These are phyloP conservation scores for Funneliformis mosseae DNA, from an alignment of 192 early-diverging fungal species.

Conservation along the genomic window DNA sequence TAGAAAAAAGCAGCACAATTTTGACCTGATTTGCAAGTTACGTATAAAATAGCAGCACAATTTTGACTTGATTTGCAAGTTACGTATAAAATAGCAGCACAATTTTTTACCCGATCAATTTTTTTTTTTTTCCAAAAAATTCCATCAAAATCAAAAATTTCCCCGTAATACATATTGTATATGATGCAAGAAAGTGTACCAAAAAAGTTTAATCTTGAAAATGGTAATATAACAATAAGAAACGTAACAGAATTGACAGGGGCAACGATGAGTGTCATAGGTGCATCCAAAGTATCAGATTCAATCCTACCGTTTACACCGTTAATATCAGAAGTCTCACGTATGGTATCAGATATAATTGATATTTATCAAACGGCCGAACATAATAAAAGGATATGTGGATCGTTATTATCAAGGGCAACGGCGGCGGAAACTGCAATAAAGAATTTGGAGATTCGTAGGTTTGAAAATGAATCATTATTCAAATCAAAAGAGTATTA, in stretches of 20 bases:
- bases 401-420: conserved; percentile 2
- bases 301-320: conserved; percentile 24
- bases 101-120: too few relatives aligned
- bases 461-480: conserved; percentile 19
- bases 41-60: too few relatives aligned
- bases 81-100: too few relatives aligned
- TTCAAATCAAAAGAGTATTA: conserved; percentile 33
- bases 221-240: background rate
- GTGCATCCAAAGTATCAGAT: conserved; percentile 7
- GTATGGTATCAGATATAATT: conserved; percentile 10
- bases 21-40: too few relatives aligned
- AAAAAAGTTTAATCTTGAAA: background rate
- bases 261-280: background rate
- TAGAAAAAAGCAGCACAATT: too few relatives aligned
- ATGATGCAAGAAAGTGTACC: background rate
- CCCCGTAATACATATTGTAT: background rate
- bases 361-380: conserved; percentile 28
- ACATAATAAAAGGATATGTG: conserved; percentile 33
- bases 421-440: conserved; percentile 7
- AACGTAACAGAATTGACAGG: background rate
- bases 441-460: conserved; percentile 20
- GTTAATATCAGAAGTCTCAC: conserved; percentile 5
- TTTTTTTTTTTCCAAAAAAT: too few relatives aligned
- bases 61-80: too few relatives aligned
- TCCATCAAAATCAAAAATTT: too few relatives aligned